Evolutionary conservation across 768 basidiomycete species (phyloP), one percentile per base, ranked within the genome.

Genomic region (Suillus variegatus): DNA sequence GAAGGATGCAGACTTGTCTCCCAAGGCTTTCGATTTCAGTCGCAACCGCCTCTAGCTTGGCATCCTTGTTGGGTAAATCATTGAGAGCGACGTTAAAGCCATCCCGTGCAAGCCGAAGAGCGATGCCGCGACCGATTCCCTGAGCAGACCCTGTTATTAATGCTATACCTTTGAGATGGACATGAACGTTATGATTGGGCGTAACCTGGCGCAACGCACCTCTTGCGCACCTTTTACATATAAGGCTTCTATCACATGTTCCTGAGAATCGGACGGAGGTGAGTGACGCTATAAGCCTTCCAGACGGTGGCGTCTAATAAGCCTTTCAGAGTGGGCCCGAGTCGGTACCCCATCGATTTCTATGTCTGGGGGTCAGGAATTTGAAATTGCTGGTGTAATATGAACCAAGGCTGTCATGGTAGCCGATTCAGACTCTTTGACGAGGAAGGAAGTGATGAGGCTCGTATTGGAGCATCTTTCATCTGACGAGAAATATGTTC

Each of bases 21-120:
- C 18, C 58, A 28, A 14, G 63, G 10, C 38, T 2, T 25, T 36
- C 32, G 3, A 70, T 63, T 12, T 61, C 66, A 6, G 41, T 35
- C 3, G 14, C 16, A 49, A 71, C 51, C 1, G 16, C 18, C 3
- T 57, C 62, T 28, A 71, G 68, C 32, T 68, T 51, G 10, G 16
- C 36, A 13, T 57, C 41, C 41, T 68, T 64, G 46, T 41, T 25
- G 56, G 47, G 38, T n/a, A 55, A 6, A 36, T 55, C 54, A 36
- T 55, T 55, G 35, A 55, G 54, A 4, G 68, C 73, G 6, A 76
- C 46, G 54, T 74, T 67, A 49, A 68, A 72, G 3, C 75, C 74
- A 57, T 76, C 75, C 5, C 62, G 63, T 9, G 75, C 75, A 16
- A 76, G 71, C 7, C 68, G 65, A 7, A 76, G 66, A 16, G 75